Evolutionary conservation across 768 basidiomycete species (phyloP), one percentile per base, ranked within the genome.

Genomic region (Naganishia antarctica): DNA sequence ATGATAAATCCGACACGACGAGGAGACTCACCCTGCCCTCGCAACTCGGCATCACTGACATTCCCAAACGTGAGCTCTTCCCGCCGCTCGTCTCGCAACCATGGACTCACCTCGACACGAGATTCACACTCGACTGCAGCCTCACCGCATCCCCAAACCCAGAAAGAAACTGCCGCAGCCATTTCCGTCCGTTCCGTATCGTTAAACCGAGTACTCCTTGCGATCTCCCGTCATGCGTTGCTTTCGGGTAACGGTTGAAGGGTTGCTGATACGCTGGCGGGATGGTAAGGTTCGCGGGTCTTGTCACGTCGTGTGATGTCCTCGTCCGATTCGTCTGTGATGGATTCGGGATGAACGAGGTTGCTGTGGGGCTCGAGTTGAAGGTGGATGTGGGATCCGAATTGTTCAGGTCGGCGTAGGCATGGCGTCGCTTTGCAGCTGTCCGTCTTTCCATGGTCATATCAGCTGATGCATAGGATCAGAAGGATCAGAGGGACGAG

Each of bases 1-100:
- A n/a, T n/a, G n/a, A n/a, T n/a, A n/a, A n/a, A 34, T 23, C 43
- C 13, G 23, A 25, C 37, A 18, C 5, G 21, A 7, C 15, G 12
- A 15, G 12, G 28, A 13, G 29, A 41, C 62, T 26, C 7, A 70
- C 69, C 45, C 43, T 48, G 60, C 3, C 48, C 70, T 32, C 75
- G 48, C 11, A 78, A 69, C 45, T 75, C 74, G 3, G 70, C 68
- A 68, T 78, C 77, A 59, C 76, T 78, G 13, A 21, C 4, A 34
- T 57, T 40, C 53, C 46, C 31, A 11, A 28, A n/a, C 40, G 44
- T 50, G 50, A 67, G 31, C 47, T 53, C 46, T 40, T 7, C 9
- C n/a, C 12, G 5, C 11, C 43, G 15, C 29, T 16, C 15, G 11
- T 45, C 9, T 40, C 12, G 15, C 18, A 16, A 21, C 25, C 34